Evolutionary conservation across 495 filamentous ascomycete species (phyloP).

Genomic region (Neurospora pannonica): DNA sequence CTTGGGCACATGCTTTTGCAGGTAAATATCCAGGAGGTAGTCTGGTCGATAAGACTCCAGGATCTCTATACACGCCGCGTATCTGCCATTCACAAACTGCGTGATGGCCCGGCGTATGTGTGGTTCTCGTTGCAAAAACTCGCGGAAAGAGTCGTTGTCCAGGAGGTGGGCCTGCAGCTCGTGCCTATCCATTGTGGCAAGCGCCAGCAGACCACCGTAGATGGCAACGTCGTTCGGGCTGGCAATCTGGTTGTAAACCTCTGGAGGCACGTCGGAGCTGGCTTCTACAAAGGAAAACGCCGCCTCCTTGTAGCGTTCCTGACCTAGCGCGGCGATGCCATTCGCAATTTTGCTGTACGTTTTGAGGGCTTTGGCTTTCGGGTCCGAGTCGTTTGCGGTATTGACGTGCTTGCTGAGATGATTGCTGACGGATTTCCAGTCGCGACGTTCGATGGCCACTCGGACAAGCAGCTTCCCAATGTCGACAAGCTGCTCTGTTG

Average conservation of each 20-base stretch:
- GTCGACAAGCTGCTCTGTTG: conserved; percentile 33
- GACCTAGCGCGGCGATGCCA: conserved; percentile 63
- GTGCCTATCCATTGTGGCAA: conserved; percentile 76
- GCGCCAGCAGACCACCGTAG: conserved; percentile 83
- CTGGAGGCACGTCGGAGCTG: conserved; percentile 38
- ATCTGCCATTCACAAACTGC: conserved; percentile 81
- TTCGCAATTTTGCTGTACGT: conserved; percentile 57
- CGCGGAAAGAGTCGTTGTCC: conserved; percentile 69
- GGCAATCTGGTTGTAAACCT: conserved; percentile 61
- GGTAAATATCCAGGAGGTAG: conserved; percentile 81
- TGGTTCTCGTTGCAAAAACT: conserved; percentile 85
- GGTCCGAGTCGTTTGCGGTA: conserved; percentile 34
- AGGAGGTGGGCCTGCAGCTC: conserved; percentile 69
- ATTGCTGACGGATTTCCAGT: conserved; percentile 46
- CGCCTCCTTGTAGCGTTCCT: conserved; percentile 58
- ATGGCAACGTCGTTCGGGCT: conserved; percentile 83
- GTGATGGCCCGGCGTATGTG: conserved; percentile 85
- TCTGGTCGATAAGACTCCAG: conserved; percentile 74
- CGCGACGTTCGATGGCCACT: conserved; percentile 33
- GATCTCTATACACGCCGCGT: conserved; percentile 70
- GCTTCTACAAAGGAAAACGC: conserved; percentile 61
- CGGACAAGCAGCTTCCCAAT: conserved; percentile 33
- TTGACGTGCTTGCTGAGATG: conserved; percentile 54
- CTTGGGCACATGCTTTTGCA: conserved; percentile 62
- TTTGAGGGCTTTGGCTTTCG: conserved; percentile 50